These are phyloP conservation scores for Mortierella claussenii DNA, from an alignment of 192 early-diverging fungal species.

Conservation along the genomic window DNA sequence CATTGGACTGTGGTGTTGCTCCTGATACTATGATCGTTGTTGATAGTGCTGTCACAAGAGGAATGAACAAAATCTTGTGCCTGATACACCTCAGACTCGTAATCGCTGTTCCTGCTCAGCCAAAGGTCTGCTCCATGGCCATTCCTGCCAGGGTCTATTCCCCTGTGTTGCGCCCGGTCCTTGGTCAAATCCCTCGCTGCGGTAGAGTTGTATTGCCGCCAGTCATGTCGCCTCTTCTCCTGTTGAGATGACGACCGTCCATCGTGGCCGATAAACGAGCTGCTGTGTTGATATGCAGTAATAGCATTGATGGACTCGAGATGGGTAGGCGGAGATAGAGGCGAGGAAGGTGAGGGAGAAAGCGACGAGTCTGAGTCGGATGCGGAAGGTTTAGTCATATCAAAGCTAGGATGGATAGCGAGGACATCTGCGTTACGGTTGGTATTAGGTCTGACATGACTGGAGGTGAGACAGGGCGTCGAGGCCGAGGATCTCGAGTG, in stretches of 20 bases:
- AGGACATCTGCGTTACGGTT: constrained; percentile 25
- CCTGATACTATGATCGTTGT: no score
- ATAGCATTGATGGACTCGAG: constrained; percentile 16
- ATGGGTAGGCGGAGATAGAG: neutral
- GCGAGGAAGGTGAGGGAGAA: constrained; percentile 9
- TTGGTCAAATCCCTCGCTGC: neutral
- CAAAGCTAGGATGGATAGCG: constrained; percentile 36
- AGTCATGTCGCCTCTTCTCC: constrained; percentile 1
- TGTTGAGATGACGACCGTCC: neutral
- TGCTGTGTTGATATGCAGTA: neutral
- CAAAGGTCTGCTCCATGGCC: no score
- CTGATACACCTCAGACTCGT: no score
- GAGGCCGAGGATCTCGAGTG: constrained; percentile 24
- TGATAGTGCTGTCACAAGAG: no score
- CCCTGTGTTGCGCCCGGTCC: neutral
- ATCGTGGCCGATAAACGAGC: neutral
- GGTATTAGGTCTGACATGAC: constrained; percentile 24
- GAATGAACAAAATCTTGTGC: no score
- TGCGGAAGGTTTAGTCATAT: constrained; percentile 5
- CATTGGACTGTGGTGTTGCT: no score
- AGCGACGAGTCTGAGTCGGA: neutral
- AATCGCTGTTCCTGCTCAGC: no score
- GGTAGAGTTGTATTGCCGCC: constrained; percentile 10
- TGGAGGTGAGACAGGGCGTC: constrained; percentile 35
- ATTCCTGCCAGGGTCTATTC: neutral